Percentiles rank a stretch among this genome's conserved stretches.
phyloP scores from a whole-genome alignment of 352 stramenopile genomes.

The Phytophthora pluvialis region DNA sequence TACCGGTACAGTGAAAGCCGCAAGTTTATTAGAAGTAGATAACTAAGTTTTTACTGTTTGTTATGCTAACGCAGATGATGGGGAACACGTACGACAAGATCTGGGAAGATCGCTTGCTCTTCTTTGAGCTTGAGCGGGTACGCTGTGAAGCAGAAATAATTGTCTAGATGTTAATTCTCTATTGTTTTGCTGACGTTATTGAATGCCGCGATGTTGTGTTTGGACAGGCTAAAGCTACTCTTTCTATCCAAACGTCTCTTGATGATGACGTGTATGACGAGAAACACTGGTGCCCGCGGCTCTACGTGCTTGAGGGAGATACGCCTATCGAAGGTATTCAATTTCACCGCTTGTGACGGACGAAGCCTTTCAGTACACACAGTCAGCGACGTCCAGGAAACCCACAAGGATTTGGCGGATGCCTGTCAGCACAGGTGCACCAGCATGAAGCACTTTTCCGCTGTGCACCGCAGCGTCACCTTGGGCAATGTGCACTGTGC shows the following conservation, averaged over 20 bases:
- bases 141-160: conserved; percentile 1
- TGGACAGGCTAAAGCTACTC: conserved; percentile 67
- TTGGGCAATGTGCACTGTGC: conserved; percentile 75
- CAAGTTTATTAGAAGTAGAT: neutral
- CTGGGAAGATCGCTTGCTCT: conserved; percentile 81
- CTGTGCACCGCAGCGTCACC: conserved; percentile 92
- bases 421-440: conserved; percentile 82
- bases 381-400: conserved; percentile 90
- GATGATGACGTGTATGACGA: conserved; percentile 78
- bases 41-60: neutral
- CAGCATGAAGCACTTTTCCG: conserved; percentile 93
- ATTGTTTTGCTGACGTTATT: conserved; percentile 8
- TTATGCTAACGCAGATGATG: conserved; percentile 60
- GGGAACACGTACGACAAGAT: conserved; percentile 89
- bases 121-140: conserved; percentile 84
- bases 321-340: conserved; percentile 82
- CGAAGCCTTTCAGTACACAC: conserved; percentile 29
- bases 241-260: conserved; percentile 77
- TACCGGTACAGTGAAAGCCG: neutral
- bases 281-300: conserved; percentile 69
- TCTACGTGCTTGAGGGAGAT: conserved; percentile 80
- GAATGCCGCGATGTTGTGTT: conserved; percentile 4
- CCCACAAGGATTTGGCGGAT: conserved; percentile 91
- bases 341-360: conserved; percentile 66
- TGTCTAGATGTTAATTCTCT: conserved; percentile 5